Evolutionary conservation across 2,329 filamentous ascomycete species (phyloP), one percentile per base, ranked within the genome.

Genomic region (Acrocalymma vagum): DNA sequence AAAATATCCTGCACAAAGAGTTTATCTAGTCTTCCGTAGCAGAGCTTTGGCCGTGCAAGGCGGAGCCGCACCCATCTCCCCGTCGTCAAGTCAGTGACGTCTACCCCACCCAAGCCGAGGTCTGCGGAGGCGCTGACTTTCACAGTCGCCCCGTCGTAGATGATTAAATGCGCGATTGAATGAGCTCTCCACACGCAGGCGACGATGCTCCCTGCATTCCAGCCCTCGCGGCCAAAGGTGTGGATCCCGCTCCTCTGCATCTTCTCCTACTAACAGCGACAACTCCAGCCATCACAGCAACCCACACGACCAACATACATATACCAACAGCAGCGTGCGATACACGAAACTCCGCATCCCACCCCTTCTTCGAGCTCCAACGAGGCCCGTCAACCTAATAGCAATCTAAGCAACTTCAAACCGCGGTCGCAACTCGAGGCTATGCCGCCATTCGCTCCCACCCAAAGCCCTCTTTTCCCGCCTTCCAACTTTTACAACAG

Each of bases 401-500:
- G 16, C n/a, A 15, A 29, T 17, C 17, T 8, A 31, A 21, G 21
- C 46, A 14, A 59, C n/a, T n/a, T n/a, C n/a, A n/a, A 41, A 29
- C 72, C 74, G 21, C 59, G 62, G 30, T 72, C 53, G n/a, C 76
- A 79, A 42, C 68, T 78, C 13, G 73, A 79, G 70, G 74, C 76
- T 17, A 77, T 78, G 70, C 74, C 75, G 10, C 72, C 65, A 1
- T 51, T 58, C 29, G 44, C 24, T 20, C 41, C 59, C n/a, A 11
- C 47, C 42, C 52, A 56, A 25, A 32, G 40, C 6, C 38, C 54
- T 7, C 42, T 58, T 26, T 44, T 55, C 14, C 48, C 51, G 25
- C 48, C 52, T 3, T 38, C 30, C 14, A 45, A 22, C 33, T 29
- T 64, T 5, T 80, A 78, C 60, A 78, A 87, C 62, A 73, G 81